Percentiles rank a stretch among this genome's conserved stretches.
Evolutionary conservation across 345 rosid genomes (phyloP).

Genomic region (Tarenaya hassleriana): DNA sequence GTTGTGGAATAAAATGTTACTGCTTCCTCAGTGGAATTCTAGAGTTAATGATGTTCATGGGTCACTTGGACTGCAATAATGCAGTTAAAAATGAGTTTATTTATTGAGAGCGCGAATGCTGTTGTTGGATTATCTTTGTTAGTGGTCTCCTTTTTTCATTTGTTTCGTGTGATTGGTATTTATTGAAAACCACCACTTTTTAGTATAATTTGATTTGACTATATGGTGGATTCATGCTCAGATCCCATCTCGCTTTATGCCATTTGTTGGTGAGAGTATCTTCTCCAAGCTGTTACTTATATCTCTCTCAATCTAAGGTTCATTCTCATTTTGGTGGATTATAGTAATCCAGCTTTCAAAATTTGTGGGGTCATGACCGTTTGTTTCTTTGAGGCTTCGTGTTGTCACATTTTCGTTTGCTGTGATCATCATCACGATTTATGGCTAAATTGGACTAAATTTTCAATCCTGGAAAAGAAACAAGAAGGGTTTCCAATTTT

Average conservation of each 20-base stretch:
- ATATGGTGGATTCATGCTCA: conserved; percentile 45
- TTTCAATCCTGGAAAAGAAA: conserved; percentile 13
- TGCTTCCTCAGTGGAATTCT: conserved; percentile 9
- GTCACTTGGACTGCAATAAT: conserved; percentile 11
- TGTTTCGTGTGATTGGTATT: conserved; percentile 24
- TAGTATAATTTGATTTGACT: conserved; percentile 29
- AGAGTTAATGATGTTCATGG: conserved; percentile 16
- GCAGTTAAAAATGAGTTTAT: conserved; percentile 16
- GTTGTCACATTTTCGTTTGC: conserved; percentile 12
- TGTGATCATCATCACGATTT: conserved; percentile 12
- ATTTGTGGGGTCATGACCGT: conserved; percentile 20
- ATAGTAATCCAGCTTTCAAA: conserved; percentile 10
- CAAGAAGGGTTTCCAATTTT: conserved; percentile 5
- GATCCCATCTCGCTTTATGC: conserved; percentile 37
- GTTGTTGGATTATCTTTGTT: conserved; percentile 25
- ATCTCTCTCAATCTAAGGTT: conserved; percentile 16
- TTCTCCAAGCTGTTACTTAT: conserved; percentile 11
- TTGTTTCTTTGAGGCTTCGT: neutral
- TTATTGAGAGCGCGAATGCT: conserved; percentile 16
- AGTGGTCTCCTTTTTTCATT: conserved; percentile 22
- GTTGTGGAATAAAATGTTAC: conserved; percentile 6
- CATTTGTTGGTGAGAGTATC: conserved; percentile 14
- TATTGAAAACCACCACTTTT: conserved; percentile 23
- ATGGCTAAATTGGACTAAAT: conserved; percentile 5
- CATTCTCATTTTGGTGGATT: conserved; percentile 19